phyloP scores from a whole-genome alignment of 768 basidiomycete genomes.

The Hygrocybe punicea region DNA sequence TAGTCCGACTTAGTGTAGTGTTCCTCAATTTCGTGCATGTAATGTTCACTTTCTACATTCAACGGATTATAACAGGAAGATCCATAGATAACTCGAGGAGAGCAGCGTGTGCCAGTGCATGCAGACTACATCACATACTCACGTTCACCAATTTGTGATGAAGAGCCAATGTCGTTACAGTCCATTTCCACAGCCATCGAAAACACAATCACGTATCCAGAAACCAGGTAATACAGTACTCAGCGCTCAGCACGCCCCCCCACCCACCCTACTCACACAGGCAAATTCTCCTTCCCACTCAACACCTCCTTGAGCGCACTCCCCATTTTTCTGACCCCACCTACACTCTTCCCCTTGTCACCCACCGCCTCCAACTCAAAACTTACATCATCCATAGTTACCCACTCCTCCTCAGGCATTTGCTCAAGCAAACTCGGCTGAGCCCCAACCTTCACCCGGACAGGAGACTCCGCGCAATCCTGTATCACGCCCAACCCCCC shows the following conservation, averaged over 20 bases:
- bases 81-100: too few relatives aligned
- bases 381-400: slow-evolving; percentile 45
- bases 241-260: background rate
- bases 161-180: too few relatives aligned
- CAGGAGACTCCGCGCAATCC: slow-evolving; percentile 43
- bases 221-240: background rate
- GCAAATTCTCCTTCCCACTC: slow-evolving; percentile 49
- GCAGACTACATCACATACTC: too few relatives aligned
- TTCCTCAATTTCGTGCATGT: too few relatives aligned
- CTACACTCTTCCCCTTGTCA: slow-evolving; percentile 15
- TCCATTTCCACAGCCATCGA: too few relatives aligned
- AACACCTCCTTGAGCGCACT: slow-evolving; percentile 39
- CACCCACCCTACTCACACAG: background rate
- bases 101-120: too few relatives aligned
- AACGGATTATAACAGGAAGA: too few relatives aligned
- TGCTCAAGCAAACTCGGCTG: slow-evolving; percentile 59
- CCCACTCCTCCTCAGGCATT: slow-evolving; percentile 55
- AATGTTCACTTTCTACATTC: too few relatives aligned
- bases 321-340: slow-evolving; percentile 8
- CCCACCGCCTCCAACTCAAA: slow-evolving; percentile 41
- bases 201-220: background rate
- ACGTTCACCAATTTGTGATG: too few relatives aligned
- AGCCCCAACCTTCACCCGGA: slow-evolving; percentile 36
- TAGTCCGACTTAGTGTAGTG: too few relatives aligned
- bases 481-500: slow-evolving; percentile 31